Evolutionary conservation across 2,329 filamentous ascomycete species (phyloP).

Genomic region (Diaporthe sp.): DNA sequence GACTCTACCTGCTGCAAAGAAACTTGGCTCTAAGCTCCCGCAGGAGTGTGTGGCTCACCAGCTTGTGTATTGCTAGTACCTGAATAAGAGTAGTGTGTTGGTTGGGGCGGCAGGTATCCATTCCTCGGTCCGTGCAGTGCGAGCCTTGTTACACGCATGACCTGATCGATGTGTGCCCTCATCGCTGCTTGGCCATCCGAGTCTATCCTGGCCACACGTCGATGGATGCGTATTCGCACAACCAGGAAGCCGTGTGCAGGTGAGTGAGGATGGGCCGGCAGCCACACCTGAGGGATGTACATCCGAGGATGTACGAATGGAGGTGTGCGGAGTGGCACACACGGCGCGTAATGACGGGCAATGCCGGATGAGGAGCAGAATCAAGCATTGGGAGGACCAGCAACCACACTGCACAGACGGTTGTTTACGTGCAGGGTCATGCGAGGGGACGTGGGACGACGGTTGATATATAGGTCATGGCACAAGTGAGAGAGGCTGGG

Average conservation of each 20-base stretch:
- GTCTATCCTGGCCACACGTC: not conserved
- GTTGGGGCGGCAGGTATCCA: not conserved
- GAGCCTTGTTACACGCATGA: not conserved
- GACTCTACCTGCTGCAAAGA: not conserved
- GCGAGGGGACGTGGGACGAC: not conserved
- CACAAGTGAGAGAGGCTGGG: not conserved
- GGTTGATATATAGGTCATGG: not conserved
- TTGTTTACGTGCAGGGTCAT: not conserved
- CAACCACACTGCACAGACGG: not conserved
- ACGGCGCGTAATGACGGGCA: conserved; percentile 10
- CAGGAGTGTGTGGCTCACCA: conserved; percentile 13
- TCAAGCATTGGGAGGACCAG: not conserved
- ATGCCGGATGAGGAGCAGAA: not conserved
- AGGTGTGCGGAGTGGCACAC: conserved; percentile 14
- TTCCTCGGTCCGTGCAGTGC: conserved; percentile 1
- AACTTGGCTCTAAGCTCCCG: conserved; percentile 23
- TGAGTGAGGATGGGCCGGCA: not conserved
- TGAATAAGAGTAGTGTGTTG: not conserved
- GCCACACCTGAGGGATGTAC: not conserved
- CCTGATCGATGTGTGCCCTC: not conserved
- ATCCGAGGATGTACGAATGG: conserved; percentile 1
- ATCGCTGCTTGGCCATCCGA: not conserved
- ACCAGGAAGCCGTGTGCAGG: not conserved
- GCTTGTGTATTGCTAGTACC: not conserved
- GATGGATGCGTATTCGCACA: not conserved